Percentiles rank a stretch among this genome's conserved stretches.
These are phyloP conservation scores for Chenopodium berlandieri DNA, from an alignment of 148 eudicot species.

Conservation along the genomic window DNA sequence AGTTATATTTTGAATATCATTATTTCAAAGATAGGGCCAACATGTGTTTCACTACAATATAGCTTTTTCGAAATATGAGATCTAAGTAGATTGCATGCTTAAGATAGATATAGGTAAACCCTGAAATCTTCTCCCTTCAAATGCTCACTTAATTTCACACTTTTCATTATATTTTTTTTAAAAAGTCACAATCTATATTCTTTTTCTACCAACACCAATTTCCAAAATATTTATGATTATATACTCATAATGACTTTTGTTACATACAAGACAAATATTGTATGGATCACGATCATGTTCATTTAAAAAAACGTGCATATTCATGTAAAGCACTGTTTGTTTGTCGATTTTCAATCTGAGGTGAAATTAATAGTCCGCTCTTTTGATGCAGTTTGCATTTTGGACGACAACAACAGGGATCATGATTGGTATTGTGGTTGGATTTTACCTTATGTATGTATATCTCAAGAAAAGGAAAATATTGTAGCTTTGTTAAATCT, in stretches of 20 bases:
- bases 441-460: constrained; percentile 70
- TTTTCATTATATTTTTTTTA: too few relatives aligned
- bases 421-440: constrained; percentile 66
- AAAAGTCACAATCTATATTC: neutral
- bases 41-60: too few relatives aligned
- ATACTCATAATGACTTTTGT: too few relatives aligned
- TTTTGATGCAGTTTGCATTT: constrained; percentile 72
- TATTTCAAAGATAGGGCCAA: too few relatives aligned
- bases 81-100: neutral
- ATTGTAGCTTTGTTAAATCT: constrained; percentile 34
- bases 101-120: too few relatives aligned
- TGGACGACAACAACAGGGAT: constrained; percentile 95
- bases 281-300: too few relatives aligned
- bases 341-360: neutral
- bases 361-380: neutral
- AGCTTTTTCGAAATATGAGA: too few relatives aligned
- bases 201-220: too few relatives aligned
- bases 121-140: neutral
- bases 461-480: constrained; percentile 84
- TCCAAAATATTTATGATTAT: too few relatives aligned
- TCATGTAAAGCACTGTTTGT: neutral
- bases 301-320: too few relatives aligned
- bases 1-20: too few relatives aligned
- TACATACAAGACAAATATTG: too few relatives aligned
- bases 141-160: neutral